Evolutionary conservation across 192 early-diverging fungal species (phyloP).

Genomic region (Coemansia sp.): DNA sequence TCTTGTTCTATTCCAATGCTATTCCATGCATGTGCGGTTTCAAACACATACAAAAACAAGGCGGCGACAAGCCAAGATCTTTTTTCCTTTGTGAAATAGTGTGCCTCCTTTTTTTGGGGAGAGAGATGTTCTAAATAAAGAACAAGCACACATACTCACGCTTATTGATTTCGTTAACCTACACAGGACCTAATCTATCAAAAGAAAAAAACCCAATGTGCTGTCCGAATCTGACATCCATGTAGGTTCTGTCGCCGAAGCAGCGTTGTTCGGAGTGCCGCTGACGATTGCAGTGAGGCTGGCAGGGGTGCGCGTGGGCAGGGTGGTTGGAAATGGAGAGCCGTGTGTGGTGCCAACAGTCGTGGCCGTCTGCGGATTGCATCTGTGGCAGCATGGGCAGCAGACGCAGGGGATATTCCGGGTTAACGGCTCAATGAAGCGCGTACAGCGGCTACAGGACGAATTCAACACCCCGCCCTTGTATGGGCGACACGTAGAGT

Average conservation of each 20-base stretch:
- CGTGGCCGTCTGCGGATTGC: constrained; percentile 47
- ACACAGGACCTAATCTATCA: not conserved
- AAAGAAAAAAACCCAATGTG: not conserved
- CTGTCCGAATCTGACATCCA: not conserved
- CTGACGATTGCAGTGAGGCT: constrained; percentile 27
- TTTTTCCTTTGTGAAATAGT: not conserved
- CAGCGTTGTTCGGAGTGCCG: constrained; percentile 45
- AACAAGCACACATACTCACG: not conserved
- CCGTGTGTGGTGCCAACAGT: constrained; percentile 51
- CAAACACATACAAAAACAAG: too few species aligned
- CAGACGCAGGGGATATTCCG: constrained; percentile 74
- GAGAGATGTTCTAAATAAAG: constrained; percentile 3
- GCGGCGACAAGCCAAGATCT: not conserved
- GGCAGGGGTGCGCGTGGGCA: constrained; percentile 44
- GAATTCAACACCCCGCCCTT: constrained; percentile 63
- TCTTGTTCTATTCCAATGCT: not conserved
- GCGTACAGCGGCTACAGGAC: constrained; percentile 67
- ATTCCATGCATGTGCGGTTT: not conserved
- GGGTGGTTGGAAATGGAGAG: constrained; percentile 33
- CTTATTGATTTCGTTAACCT: not conserved
- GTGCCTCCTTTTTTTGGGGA: not conserved
- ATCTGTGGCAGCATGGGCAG: constrained; percentile 50
- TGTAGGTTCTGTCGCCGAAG: constrained; percentile 26
- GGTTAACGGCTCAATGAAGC: constrained; percentile 70
- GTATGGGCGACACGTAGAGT: constrained; percentile 66